Evolutionary conservation across 225 moss, liverwort and hornwort species (phyloP).

Genomic region (Marchantia polymorpha): DNA sequence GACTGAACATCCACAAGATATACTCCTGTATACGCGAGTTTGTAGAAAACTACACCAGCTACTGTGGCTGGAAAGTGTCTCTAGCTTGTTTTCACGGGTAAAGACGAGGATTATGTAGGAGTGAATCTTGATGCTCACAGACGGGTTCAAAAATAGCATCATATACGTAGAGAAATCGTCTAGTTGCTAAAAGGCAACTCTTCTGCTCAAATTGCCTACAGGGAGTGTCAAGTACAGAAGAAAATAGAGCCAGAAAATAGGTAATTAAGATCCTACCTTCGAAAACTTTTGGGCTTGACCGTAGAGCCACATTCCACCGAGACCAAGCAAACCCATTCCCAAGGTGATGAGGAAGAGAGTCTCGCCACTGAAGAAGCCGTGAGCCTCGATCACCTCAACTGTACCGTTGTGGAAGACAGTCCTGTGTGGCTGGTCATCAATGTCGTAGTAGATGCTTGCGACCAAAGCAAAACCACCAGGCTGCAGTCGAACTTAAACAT

Average conservation of each 20-base stretch:
- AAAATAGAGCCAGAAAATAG: background rate
- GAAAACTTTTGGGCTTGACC: conserved; percentile 70
- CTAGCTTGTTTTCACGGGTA: too few relatives aligned
- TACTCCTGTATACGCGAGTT: too few relatives aligned
- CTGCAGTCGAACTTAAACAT: conserved; percentile 38
- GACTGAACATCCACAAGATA: too few relatives aligned
- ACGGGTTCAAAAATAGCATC: too few relatives aligned
- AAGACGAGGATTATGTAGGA: too few relatives aligned
- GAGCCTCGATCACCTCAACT: conserved; percentile 78
- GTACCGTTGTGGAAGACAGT: conserved; percentile 76
- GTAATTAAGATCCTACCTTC: conserved; percentile 48
- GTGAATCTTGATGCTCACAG: too few relatives aligned
- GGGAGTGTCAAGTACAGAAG: background rate
- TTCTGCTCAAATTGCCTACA: background rate
- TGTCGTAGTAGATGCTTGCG: conserved; percentile 71
- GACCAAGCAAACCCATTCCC: conserved; percentile 73
- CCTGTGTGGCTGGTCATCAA: conserved; percentile 57
- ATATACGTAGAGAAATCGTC: too few relatives aligned
- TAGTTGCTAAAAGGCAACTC: background rate
- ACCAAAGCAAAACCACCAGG: conserved; percentile 85
- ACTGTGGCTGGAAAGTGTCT: too few relatives aligned
- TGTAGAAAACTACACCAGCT: too few relatives aligned
- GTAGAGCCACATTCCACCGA: conserved; percentile 81
- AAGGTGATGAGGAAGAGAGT: conserved; percentile 75
- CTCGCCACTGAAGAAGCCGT: conserved; percentile 89